Evolutionary conservation across 2,329 filamentous ascomycete genomes (phyloP), one percentile per base, ranked within the genome.

Genomic region (Apiospora sp.): DNA sequence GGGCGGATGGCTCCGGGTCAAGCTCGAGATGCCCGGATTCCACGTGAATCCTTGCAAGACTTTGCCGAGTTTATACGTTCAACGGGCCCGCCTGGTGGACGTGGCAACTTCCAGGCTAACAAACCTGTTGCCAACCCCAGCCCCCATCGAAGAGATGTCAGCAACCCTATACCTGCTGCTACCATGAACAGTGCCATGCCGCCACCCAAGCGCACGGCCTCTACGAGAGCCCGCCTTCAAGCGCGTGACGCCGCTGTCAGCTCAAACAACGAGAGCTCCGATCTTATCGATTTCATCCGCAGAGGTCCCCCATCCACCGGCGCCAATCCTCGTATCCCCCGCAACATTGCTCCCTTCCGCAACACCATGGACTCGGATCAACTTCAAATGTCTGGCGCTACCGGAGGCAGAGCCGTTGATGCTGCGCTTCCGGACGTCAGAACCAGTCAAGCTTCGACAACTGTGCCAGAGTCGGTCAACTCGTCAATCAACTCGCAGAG

Each of bases 211-310:
- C 83, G 83, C 34, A 78, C 79, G 13, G 79, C 81, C 24, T 83
- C 82, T 71, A 86, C 81, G 74, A 85, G 88, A 72, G 85, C 84
- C 67, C 90, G 89, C 73, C 87, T 93, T 68, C 89, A 93, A 81
- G 91, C 96, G 72, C 92, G 94, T 68, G 92, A 94, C 74, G 90
- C 94, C 49, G 86, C 88, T 58, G 87, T 91, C 22, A 87, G 91
- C 69, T 85, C 84, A 72, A 87, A 86, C 70, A 90, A 90, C 69
- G 92, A 92, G 75, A 97, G 92, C 72, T 93, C 94, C 16, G 96
- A 98, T 74, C 85, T 99, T 72, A 98, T 98, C 76, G 95, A 98
- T 80, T 98, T 99, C 81, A 97, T 99, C 75, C 92, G 95, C 67
- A 92, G 94, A 80, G 96, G 95, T 0, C 95, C 95, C 3, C 92